Evolutionary conservation across 352 stramenopile species (phyloP), one percentile per base, ranked within the genome.

Genomic region (Plasmopara viticola): DNA sequence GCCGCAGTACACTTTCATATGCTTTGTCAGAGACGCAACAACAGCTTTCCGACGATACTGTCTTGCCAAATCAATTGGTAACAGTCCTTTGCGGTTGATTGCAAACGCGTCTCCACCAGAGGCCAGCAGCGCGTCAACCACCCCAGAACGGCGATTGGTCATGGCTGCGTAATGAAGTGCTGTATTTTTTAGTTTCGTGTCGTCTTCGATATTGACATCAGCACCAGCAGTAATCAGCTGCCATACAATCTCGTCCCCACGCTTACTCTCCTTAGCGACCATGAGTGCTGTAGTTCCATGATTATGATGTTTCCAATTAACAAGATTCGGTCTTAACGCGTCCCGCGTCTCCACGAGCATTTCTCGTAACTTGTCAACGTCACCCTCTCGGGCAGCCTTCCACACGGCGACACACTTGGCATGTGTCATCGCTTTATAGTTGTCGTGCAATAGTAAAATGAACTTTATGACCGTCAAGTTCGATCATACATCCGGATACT

Each of bases 281-380:
- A 90, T 90, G 48, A 90, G 72, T 43, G 78, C 58, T 37, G 80
- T 87, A 8, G 72, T 78, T 38, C 70, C 68, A 25, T 79, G 73
- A 30, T 58, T 58, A 15, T 72, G 52, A 38, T 72, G 64, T 31
- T 56, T 64, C 64, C 64, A 72, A 29, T 72, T 69, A 25, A 72
- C 50, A 37, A 66, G 52, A 39, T 69, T 72, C 2, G 56, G 53
- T 1, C 44, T 56, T 34, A 72, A 58, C 15, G 49, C 44, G 39
- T 67, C 60, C 15, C 9, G 44, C 2, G 52, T 43, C 6, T 61
- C 52, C 6, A 61, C 53, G 6, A 69, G 45, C n/a, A 72, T 59
- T 33, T 58, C 37, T 33, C 56, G 49, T 9, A 72, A 49, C 4
- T 47, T 64, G 18, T 18, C 44, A 18, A 69, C 60, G 39, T 72